These are phyloP conservation scores for Ensete glaucum DNA, from an alignment of 176 grass and related monocot genomes.

Conservation along the genomic window DNA sequence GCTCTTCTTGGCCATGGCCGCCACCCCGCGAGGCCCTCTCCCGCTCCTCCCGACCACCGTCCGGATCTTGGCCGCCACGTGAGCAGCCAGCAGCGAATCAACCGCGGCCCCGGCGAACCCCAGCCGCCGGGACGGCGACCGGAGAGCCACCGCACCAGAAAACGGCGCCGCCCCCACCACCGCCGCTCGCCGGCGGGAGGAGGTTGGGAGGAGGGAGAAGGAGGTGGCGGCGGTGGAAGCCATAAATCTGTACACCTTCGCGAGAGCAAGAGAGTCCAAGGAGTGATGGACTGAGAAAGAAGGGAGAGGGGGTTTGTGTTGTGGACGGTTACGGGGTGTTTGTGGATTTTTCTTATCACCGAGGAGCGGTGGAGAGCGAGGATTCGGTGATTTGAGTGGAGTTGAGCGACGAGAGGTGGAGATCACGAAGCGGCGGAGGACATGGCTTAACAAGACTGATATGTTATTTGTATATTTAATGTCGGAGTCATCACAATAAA, in stretches of 20 bases:
- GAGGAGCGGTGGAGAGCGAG: constrained; percentile 19
- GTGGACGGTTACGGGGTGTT: constrained; percentile 15
- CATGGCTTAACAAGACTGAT: neutral
- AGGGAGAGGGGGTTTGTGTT: constrained; percentile 24
- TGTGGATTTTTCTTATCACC: constrained; percentile 2
- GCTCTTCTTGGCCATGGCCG: constrained; percentile 59
- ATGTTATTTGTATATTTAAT: no score
- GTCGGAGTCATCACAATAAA: no score
- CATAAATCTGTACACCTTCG: neutral
- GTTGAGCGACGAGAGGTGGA: neutral
- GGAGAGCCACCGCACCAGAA: constrained; percentile 28
- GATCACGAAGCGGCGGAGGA: constrained; percentile 49
- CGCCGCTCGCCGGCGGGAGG: constrained; percentile 22
- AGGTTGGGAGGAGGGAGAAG: constrained; percentile 25
- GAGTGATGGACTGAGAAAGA: constrained; percentile 1
- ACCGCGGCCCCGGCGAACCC: constrained; percentile 18
- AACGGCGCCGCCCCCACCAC: neutral
- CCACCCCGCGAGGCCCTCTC: constrained; percentile 33
- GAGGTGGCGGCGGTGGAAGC: constrained; percentile 11
- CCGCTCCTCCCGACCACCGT: constrained; percentile 16
- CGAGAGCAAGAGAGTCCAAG: constrained; percentile 11
- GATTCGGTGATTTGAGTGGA: constrained; percentile 24
- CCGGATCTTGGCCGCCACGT: constrained; percentile 41
- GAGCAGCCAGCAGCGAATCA: constrained; percentile 34
- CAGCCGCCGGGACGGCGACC: constrained; percentile 13